These are phyloP conservation scores for Rhodotorula mucilaginosa DNA, from an alignment of 1,284 basidiomycete species.

Conservation along the genomic window DNA sequence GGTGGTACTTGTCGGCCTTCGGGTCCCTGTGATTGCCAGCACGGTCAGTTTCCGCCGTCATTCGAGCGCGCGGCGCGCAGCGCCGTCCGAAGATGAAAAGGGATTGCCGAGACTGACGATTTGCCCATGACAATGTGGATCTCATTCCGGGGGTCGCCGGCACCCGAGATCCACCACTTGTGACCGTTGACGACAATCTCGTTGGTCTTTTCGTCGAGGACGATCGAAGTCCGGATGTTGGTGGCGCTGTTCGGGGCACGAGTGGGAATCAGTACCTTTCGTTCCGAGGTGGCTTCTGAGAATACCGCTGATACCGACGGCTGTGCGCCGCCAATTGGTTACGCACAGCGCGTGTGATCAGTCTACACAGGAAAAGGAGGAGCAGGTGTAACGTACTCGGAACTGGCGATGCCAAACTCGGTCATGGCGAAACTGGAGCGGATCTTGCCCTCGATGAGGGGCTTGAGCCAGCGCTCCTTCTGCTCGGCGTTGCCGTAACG, in stretches of 20 bases:
- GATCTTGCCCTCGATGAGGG: constrained; percentile 86
- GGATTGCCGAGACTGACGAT: constrained; percentile 31
- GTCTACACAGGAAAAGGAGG: neutral
- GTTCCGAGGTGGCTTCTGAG: neutral
- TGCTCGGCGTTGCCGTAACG: constrained; percentile 85
- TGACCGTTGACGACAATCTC: constrained; percentile 93
- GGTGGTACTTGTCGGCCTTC: constrained; percentile 58
- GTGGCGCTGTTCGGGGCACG: constrained; percentile 61
- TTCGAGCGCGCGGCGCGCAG: constrained; percentile 49
- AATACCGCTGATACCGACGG: too few species aligned
- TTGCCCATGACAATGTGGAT: constrained; percentile 93
- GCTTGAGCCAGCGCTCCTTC: constrained; percentile 84
- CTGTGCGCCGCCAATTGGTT: too few species aligned
- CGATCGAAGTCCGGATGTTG: constrained; percentile 87
- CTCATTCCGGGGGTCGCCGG: constrained; percentile 85
- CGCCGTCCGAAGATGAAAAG: neutral
- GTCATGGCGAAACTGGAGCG: constrained; percentile 95
- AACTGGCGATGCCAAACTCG: constrained; percentile 63
- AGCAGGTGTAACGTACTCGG: constrained; percentile 53
- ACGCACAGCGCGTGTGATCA: too few species aligned
- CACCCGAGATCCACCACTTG: constrained; percentile 99
- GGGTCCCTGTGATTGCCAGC: constrained; percentile 30
- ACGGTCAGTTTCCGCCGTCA: neutral
- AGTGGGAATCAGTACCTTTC: neutral
- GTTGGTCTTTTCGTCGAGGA: constrained; percentile 65